Evolutionary conservation across 768 basidiomycete species (phyloP).

Genomic region (Pulveroboletus sp.): DNA sequence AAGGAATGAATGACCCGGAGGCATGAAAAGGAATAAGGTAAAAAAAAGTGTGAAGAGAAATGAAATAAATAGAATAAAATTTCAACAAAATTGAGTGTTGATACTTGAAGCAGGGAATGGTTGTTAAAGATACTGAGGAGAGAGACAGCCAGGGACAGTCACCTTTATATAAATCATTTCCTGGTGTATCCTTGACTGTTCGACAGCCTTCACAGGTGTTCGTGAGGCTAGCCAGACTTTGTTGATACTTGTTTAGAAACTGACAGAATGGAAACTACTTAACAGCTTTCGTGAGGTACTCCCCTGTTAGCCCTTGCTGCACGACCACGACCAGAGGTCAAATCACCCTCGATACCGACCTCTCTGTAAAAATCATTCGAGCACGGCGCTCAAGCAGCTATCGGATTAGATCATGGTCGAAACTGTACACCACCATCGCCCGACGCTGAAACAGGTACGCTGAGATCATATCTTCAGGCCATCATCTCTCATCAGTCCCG

Average conservation of each 20-base stretch:
- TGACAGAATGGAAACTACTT: not conserved
- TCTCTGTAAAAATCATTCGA: not conserved
- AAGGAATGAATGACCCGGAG: too few relatives aligned
- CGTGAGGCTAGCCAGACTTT: not conserved
- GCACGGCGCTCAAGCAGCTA: not conserved
- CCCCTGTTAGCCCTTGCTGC: too few relatives aligned
- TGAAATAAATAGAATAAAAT: too few relatives aligned
- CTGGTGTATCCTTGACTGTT: not conserved
- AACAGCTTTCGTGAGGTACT: too few relatives aligned
- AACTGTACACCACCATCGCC: slow-evolving; percentile 55
- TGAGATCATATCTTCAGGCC: slow-evolving; percentile 1
- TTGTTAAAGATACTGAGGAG: not conserved
- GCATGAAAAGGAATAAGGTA: too few relatives aligned
- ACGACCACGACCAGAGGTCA: too few relatives aligned
- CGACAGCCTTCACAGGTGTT: slow-evolving; percentile 7
- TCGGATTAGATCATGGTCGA: slow-evolving; percentile 31
- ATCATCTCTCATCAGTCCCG: not conserved
- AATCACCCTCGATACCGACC: not conserved
- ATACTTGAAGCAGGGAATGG: too few relatives aligned
- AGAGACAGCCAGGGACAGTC: not conserved
- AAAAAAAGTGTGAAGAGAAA: too few relatives aligned
- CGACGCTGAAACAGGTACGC: slow-evolving; percentile 81
- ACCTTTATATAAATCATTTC: slow-evolving; percentile 4
- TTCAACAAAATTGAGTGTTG: too few relatives aligned
- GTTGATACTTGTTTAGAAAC: slow-evolving; percentile 5